Conservation (phyloP, 1,284 basidiomycete genomes). For the Austropuccinia psidii region DNA sequence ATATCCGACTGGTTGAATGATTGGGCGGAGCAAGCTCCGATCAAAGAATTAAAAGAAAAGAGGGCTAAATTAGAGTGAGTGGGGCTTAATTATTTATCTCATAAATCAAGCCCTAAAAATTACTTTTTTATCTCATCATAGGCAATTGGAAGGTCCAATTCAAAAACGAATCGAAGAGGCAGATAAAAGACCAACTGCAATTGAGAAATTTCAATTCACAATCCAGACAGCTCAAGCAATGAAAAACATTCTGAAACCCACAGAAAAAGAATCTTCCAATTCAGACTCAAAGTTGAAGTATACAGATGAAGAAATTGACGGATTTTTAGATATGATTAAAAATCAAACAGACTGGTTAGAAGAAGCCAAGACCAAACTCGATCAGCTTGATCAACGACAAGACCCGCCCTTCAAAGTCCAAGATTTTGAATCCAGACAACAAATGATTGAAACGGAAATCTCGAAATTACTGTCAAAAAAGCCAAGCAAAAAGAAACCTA, state of each 20-base stretch:
- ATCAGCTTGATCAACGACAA: conserved; percentile 41
- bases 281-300: conserved; percentile 44
- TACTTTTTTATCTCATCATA: conserved; percentile 45
- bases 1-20: conserved; percentile 76
- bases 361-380: conserved; percentile 43
- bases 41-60: conserved; percentile 63
- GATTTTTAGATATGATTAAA: conserved; percentile 41
- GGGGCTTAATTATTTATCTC: conserved; percentile 22
- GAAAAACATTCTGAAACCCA: conserved; percentile 64
- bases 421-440: conserved; percentile 45
- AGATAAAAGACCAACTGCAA: conserved; percentile 59
- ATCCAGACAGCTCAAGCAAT: conserved; percentile 60
- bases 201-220: conserved; percentile 61
- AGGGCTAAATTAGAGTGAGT: conserved; percentile 71
- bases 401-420: conserved; percentile 44
- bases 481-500: conserved; percentile 44
- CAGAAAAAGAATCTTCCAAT: conserved; percentile 55
- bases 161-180: conserved; percentile 78
- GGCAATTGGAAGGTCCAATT: conserved; percentile 70
- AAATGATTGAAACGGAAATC: conserved; percentile 44
- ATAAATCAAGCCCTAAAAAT: neutral
- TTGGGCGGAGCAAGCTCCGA: conserved; percentile 73
- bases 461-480: conserved; percentile 43
- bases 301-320: conserved; percentile 45
- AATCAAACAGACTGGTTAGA: conserved; percentile 46